Base-by-base conservation (phyloP, 75 land plant genomes). In the Sequoiadendron giganteum region DNA sequence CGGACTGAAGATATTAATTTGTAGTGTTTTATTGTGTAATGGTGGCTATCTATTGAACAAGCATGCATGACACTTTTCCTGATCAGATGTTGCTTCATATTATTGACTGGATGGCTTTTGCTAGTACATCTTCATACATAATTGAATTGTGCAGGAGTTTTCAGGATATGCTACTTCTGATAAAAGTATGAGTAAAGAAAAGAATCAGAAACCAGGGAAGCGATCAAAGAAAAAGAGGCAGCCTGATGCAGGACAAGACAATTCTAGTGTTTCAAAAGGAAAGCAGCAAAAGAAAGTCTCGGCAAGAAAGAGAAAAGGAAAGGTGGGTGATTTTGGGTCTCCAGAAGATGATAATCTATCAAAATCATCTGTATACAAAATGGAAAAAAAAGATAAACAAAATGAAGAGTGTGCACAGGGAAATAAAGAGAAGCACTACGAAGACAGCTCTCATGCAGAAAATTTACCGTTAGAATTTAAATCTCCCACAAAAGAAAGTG, bases 281-380 rank as follows among this genome's bases (percentile, higher is more conserved):
- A 79, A 18, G n/a, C 47, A 79, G 82, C 82, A 36, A 38, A 79
- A 79, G 19, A 79, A 79, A 79, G 82, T 15, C n/a, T 79, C 28
- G 2, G 47, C 19, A 40, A 19, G 25, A 40, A 79, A 79, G 43
- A 40, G 42, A 79, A 79, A 79, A 79, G 82, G 43, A 9, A 79
- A 79, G 82, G 40, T 16, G 19, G 21, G 2, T 21, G 47, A 42
- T 79, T 19, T 42, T 40, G 19, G 16, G 25, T 19, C 47, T 8
- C 25, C 82, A 16, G 82, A 79, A 79, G 82, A 79, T 42, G 10
- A 14, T 40, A 79, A 42, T 19, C 10, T 7, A 39, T 79, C 82
- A 79, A 79, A 79, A 40, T 40, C 42, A 1, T 38, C 30, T 39
- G 6, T 21, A 25, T 47, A 32, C 32, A 82, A 47, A 82, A 47